phyloP scores from a whole-genome alignment of 1,139 yeast species.

The Sugiyamaella grinbergsii region DNA sequence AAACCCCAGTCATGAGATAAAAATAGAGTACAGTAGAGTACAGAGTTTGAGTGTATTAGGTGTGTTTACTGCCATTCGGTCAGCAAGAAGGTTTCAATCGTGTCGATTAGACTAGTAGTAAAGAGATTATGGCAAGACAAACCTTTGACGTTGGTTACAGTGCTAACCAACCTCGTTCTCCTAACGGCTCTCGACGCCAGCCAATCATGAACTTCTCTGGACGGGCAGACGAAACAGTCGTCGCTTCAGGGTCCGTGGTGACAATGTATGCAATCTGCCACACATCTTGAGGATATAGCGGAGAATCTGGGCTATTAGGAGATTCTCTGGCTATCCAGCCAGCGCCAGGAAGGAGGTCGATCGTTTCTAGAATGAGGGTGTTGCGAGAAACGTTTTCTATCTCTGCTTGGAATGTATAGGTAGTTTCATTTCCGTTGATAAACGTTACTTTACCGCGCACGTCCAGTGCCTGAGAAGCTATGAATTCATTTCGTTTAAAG shows the following conservation, averaged over 20 bases:
- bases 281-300: conserved; percentile 28
- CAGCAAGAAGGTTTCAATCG: no score
- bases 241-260: conserved; percentile 23
- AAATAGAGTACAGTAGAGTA: no score
- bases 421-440: conserved; percentile 20
- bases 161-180: conserved; percentile 43
- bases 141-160: no score
- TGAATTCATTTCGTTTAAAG: conserved; percentile 31
- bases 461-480: conserved; percentile 28
- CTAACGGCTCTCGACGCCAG: conserved; percentile 45
- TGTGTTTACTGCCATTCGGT: no score
- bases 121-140: no score
- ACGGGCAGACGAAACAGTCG: conserved; percentile 24
- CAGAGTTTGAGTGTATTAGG: no score
- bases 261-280: conserved; percentile 29
- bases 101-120: no score
- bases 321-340: conserved; percentile 36
- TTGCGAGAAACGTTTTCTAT: conserved; percentile 41
- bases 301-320: conserved; percentile 19
- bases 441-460: conserved; percentile 30
- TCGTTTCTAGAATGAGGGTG: conserved; percentile 38
- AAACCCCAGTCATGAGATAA: neutral
- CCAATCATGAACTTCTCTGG: conserved; percentile 36
- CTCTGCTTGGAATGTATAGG: conserved; percentile 41
- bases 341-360: conserved; percentile 35